phyloP scores from a whole-genome alignment of 2,329 filamentous ascomycete species.

The Triangularia verruculosa region DNA sequence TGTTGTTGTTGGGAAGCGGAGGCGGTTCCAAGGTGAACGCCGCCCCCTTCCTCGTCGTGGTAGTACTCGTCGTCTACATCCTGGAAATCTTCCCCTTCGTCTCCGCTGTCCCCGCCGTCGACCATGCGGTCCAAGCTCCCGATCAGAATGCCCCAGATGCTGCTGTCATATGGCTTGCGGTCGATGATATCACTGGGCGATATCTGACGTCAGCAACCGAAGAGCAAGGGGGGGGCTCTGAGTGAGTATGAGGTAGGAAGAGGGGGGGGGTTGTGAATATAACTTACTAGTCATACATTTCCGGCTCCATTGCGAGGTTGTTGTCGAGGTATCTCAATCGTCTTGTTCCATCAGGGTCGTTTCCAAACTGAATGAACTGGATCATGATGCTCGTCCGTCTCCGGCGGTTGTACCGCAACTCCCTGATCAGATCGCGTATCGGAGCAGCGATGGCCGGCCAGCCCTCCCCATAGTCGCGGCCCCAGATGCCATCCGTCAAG shows the following conservation, averaged over 20 bases:
- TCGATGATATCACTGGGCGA: neutral
- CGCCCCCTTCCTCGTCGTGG: too few relatives aligned
- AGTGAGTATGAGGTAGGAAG: too few relatives aligned
- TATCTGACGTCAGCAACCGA: neutral
- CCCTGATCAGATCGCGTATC: neutral
- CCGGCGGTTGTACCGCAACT: neutral
- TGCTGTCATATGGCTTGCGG: neutral
- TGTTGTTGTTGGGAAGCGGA: too few relatives aligned
- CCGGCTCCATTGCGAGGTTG: neutral
- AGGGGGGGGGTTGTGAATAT: neutral
- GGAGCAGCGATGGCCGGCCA: neutral
- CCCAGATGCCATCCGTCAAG: neutral
- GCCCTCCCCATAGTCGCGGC: neutral
- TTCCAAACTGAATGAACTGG: constrained; percentile 1
- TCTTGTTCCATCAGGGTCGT: neutral
- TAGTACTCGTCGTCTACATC: too few relatives aligned
- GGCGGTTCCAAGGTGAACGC: too few relatives aligned
- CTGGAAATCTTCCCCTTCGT: neutral
- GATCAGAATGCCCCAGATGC: neutral
- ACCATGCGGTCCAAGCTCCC: neutral
- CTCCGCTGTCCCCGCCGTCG: neutral
- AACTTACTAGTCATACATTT: neutral
- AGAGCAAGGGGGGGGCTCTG: neutral
- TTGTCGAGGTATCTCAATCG: neutral
- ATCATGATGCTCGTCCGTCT: neutral